Evolutionary conservation across 352 stramenopile species (phyloP), one percentile per base, ranked within the genome.

Genomic region (Globisporangium solare): DNA sequence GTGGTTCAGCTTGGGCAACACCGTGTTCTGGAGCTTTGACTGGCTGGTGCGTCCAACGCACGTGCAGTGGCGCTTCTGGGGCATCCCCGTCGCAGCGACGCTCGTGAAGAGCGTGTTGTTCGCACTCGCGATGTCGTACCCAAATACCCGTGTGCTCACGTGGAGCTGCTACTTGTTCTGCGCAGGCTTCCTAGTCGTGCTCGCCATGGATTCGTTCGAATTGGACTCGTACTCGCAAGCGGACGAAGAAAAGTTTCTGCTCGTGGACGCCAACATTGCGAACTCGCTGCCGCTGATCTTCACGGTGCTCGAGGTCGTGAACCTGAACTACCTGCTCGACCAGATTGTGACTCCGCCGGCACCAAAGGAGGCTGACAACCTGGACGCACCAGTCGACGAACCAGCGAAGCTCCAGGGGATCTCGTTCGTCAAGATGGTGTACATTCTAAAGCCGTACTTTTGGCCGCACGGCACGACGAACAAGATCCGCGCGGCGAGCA

Each of bases 391-490:
- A 6, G 50, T 53, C 3, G 32, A 57, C 18, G 56, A 56, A 47
- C 46, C 57, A 21, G 48, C 61, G 6, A 70, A 60, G 45, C 51
- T 62, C 7, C 67, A 86, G 35, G 83, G 84, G 3, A 92, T 94
- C 58, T 89, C 79, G 17, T 86, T 94, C 51, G 74, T 89, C 43
- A 89, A 94, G 66, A 74, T 94, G 48, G 54, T 90, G 46, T 89
- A 89, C 56, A 92, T 95, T 46, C 67, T 95, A 42, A 88, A 89
- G 54, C 85, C 85, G 18, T 94, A 94, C 71, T 94, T 94, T 58
- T 94, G 78, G 84, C 84, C 84, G 2, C 76, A 89, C 49, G 84
- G 84, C 6, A 67, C 76, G 27, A 43, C 54, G 35, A 92, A 94
- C 63, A 83, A 85, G 49, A 55, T 90, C 21, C 84, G 94, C 51